Evolutionary conservation across 257 asterid genomes (phyloP).

Genomic region (Solanum virginianum): DNA sequence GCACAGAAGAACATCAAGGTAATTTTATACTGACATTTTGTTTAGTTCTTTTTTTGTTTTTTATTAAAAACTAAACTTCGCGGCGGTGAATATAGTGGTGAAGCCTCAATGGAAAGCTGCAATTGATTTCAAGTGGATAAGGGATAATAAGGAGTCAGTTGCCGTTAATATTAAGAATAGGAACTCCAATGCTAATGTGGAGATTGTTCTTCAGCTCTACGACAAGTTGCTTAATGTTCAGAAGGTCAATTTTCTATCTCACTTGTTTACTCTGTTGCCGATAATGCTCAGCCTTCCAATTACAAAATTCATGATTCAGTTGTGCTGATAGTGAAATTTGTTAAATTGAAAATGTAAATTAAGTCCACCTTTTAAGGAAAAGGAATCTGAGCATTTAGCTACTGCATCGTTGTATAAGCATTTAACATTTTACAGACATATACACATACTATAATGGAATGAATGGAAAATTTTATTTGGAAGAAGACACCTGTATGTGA

Average conservation of each 20-base stretch:
- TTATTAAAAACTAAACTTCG: neutral
- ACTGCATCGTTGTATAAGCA: neutral
- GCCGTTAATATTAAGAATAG: slow-evolving; percentile 60
- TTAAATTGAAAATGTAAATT: neutral
- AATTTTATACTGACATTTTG: neutral
- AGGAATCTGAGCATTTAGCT: neutral
- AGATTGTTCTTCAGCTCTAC: slow-evolving; percentile 59
- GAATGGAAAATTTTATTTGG: neutral
- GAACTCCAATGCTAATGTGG: slow-evolving; percentile 64
- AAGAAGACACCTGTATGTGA: neutral
- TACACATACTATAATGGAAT: neutral
- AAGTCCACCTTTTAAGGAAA: neutral
- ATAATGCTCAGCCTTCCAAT: neutral
- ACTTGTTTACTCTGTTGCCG: neutral
- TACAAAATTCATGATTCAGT: neutral
- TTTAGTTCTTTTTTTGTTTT: neutral
- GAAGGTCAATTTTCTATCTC: slow-evolving; percentile 52
- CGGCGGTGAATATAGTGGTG: slow-evolving; percentile 35
- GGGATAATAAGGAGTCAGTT: slow-evolving; percentile 77
- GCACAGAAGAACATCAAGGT: slow-evolving; percentile 33
- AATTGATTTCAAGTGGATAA: slow-evolving; percentile 85
- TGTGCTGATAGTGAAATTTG: neutral
- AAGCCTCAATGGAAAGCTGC: slow-evolving; percentile 87
- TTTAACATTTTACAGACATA: neutral
- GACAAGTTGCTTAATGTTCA: slow-evolving; percentile 52